Percentiles rank a stretch among this genome's conserved stretches.
These are phyloP conservation scores for Ophiocordyceps camponoti-rufipedis DNA, from an alignment of 2,329 filamentous ascomycete genomes.

Conservation along the genomic window DNA sequence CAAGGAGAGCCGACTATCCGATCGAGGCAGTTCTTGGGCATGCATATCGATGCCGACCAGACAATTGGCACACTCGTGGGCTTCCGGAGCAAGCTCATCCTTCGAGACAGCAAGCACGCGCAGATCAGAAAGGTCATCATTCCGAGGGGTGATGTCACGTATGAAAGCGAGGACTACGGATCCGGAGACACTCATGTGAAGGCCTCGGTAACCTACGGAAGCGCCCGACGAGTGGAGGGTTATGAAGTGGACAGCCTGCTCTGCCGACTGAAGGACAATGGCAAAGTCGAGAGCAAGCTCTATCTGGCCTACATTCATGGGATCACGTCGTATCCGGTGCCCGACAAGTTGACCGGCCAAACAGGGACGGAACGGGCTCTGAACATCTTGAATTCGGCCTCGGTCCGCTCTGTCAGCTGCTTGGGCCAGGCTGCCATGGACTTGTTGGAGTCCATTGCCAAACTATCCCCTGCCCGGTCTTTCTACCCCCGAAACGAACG, in stretches of 20 bases:
- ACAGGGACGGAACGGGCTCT: conserved; percentile 39
- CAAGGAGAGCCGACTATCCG: conserved; percentile 10
- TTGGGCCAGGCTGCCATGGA: conserved; percentile 1
- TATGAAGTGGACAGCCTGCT: conserved; percentile 32
- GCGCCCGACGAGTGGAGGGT: conserved; percentile 12
- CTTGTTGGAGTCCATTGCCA: neutral
- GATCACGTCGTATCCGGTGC: conserved; percentile 30
- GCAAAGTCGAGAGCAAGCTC: conserved; percentile 30
- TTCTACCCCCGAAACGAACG: conserved; percentile 23
- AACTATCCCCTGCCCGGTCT: neutral
- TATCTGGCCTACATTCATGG: conserved; percentile 33
- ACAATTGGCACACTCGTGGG: conserved; percentile 26
- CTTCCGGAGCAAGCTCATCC: conserved; percentile 24
- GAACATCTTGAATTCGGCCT: conserved; percentile 25
- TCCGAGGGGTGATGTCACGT: conserved; percentile 12
- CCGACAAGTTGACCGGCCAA: conserved; percentile 24
- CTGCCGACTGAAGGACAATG: conserved; percentile 29
- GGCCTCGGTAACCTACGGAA: conserved; percentile 14
- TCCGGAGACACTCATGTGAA: conserved; percentile 10
- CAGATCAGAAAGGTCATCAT: conserved; percentile 14
- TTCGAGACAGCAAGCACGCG: conserved; percentile 10
- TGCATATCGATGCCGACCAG: conserved; percentile 22
- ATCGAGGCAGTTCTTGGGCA: conserved; percentile 29
- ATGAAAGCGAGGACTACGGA: neutral
- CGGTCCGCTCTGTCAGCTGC: conserved; percentile 22